phyloP scores from a whole-genome alignment of 139 green algal species.

The Ettlia oleoabundans region DNA sequence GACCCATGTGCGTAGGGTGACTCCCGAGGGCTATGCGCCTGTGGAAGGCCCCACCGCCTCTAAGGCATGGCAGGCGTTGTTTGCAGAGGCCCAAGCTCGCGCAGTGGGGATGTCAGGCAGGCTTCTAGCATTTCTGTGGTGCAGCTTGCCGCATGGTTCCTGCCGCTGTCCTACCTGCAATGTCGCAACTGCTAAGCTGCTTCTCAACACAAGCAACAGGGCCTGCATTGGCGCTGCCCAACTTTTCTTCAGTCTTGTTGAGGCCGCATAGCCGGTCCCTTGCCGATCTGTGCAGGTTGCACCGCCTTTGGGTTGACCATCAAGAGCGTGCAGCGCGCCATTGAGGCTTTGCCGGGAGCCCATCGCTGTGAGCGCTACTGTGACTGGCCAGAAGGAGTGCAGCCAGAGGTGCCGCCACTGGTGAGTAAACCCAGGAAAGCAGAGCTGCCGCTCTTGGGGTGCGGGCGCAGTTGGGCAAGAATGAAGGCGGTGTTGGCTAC shows the following conservation, averaged over 20 bases:
- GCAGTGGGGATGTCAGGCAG: slow-evolving; percentile 19
- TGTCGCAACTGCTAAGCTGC: too few relatives aligned
- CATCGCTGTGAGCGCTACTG: slow-evolving; percentile 57
- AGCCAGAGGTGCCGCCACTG: slow-evolving; percentile 43
- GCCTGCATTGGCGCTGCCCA: too few relatives aligned
- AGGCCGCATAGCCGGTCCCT: too few relatives aligned
- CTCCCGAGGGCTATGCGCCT: slow-evolving; percentile 29
- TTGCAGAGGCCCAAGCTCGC: not conserved
- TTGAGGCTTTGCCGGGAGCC: slow-evolving; percentile 56
- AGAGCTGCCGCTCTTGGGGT: not conserved
- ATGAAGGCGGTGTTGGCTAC: not conserved
- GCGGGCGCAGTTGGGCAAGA: not conserved
- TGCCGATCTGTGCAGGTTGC: too few relatives aligned
- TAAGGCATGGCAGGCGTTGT: slow-evolving; percentile 64
- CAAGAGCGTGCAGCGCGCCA: slow-evolving; percentile 33
- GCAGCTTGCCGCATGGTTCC: too few relatives aligned
- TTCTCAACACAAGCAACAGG: too few relatives aligned
- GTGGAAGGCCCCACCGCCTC: slow-evolving; percentile 53
- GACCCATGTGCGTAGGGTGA: too few relatives aligned
- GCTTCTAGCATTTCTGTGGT: too few relatives aligned
- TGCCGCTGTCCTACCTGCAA: too few relatives aligned
- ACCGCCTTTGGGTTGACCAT: slow-evolving; percentile 63
- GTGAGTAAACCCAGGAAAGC: slow-evolving; percentile 19
- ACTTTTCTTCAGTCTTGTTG: too few relatives aligned
- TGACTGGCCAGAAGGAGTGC: slow-evolving; percentile 52